Evolutionary conservation across 495 filamentous ascomycete species (phyloP), one percentile per base, ranked within the genome.

Genomic region (Xylaria curta): DNA sequence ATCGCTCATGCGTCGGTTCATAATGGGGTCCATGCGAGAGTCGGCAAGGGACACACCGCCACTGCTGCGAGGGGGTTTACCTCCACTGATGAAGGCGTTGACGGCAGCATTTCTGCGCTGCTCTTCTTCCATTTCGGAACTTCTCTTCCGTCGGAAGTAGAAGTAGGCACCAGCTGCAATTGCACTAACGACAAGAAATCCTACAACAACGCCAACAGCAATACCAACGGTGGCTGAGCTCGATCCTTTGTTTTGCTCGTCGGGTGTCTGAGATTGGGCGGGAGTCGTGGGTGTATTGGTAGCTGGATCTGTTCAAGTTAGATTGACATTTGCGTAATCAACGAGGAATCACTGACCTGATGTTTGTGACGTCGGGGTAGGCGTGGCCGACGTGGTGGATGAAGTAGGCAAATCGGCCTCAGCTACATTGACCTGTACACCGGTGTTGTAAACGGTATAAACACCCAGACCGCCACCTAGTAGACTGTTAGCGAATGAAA

Each of bases 1-100:
- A 81, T 95, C 93, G 82, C 96, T 98, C 84, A 95, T 90, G 80
- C 96, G 89, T 77, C 94, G 87, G 74, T 96, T 90, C 91, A 97
- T 93, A 62, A 91, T 89, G 28, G 95, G 94, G 73, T 99, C 96
- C 71, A 98, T 91, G 28, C 97, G 89, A 56, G 92, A 91, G 80
- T 98, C 95, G 12, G 87, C 86, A 84, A 91, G 89, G 36, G 91
- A 91, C 42, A 84, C 82, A 70, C 86, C 85, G 68, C 86, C 84
- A 60, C 85, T 86, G 79, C 83, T 86, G 31, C 83, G 82, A 7
- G 82, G 78, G 1, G 82, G 77, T 80, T 93, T 91, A 73, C 82
- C 82, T 67, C 88, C 86, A 65, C 83, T 84, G 73, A 88, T 84
- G 80, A 94, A 94, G 65, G 86, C 83, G 74, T 87, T 90, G 77